Base-by-base conservation (phyloP, 805 yeast species). In the Nakazawaea peltata region DNA sequence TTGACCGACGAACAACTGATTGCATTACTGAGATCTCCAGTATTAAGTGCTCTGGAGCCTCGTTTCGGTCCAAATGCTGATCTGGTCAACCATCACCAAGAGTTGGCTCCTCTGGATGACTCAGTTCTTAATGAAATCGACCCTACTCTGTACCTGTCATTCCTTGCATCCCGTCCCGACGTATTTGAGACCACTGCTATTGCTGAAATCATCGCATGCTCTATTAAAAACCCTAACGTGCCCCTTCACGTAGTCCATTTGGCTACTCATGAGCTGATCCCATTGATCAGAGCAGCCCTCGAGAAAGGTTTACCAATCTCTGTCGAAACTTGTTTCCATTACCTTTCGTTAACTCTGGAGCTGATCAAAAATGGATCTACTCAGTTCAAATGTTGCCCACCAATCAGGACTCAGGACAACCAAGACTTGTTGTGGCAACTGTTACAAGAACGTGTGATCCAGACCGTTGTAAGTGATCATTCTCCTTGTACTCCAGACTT, bases 321-420 rank as follows among this genome's bases (percentile, higher is more conserved):
- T 0, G 95, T 87, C 2, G 97, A 88, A 55, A 90, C 97, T 0
- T 88, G 97, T 56, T 88, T 87, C 72, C 97, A 88, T 54, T 88
- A 88, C 56, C 64, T 88, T 35, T 71, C 90, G 2, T 65, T 88
- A 29, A 66, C 70, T 3, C 83, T 95, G 3, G 96, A 88, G 51
- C 65, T 67, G 17, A 85, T 88, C 36, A 78, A 86, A 14, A 71
- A 77, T 47, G 74, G 84, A 34, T 76, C 80, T 11, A 88, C 96
- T 4, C 84, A 80, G 49, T 85, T 71, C 69, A 88, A 88, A 58
- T 90, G 96, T 53, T 90, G 96, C 55, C 97, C 97, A 1, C 97
- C 97, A 2, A 88, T 88, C 45, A 66, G 97, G 41, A 64, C 81
- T 1, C 77, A 80, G 43, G 67, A 68, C 29, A 90, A 90, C 56